These are phyloP conservation scores for Coemansia reversa DNA, from an alignment of 192 early-diverging fungal genomes.

Conservation along the genomic window DNA sequence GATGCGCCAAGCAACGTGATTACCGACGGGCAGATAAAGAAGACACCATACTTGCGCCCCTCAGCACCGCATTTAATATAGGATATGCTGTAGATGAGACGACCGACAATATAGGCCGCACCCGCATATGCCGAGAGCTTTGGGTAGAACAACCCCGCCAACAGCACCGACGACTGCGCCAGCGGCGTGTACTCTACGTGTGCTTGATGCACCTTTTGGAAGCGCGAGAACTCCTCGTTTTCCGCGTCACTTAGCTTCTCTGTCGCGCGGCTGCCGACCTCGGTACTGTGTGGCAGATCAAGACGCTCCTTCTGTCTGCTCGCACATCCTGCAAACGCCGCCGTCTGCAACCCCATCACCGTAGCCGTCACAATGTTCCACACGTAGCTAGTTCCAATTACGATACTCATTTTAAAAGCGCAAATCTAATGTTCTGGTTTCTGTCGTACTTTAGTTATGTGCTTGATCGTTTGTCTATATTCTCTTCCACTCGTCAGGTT, in stretches of 20 bases:
- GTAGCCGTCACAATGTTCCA: slow-evolving; percentile 53
- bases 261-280: slow-evolving; percentile 38
- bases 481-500: background rate
- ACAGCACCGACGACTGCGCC: slow-evolving; percentile 45
- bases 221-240: slow-evolving; percentile 45
- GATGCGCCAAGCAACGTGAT: slow-evolving; percentile 42
- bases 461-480: background rate
- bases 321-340: slow-evolving; percentile 42
- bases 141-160: slow-evolving; percentile 54
- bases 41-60: slow-evolving; percentile 41
- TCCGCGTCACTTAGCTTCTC: slow-evolving; percentile 52
- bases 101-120: slow-evolving; percentile 49
- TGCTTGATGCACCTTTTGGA: slow-evolving; percentile 51
- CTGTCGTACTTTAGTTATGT: background rate
- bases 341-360: slow-evolving; percentile 49
- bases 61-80: slow-evolving; percentile 44
- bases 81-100: slow-evolving; percentile 46
- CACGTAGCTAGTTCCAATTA: slow-evolving; percentile 53
- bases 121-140: slow-evolving; percentile 45
- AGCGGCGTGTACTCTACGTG: slow-evolving; percentile 51
- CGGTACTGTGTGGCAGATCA: slow-evolving; percentile 41
- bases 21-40: slow-evolving; percentile 38
- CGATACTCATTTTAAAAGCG: slow-evolving; percentile 34
- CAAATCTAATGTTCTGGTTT: background rate
- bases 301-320: slow-evolving; percentile 33